Evolutionary conservation across 306 rosid species (phyloP).

Genomic region (Dryas octopetala): DNA sequence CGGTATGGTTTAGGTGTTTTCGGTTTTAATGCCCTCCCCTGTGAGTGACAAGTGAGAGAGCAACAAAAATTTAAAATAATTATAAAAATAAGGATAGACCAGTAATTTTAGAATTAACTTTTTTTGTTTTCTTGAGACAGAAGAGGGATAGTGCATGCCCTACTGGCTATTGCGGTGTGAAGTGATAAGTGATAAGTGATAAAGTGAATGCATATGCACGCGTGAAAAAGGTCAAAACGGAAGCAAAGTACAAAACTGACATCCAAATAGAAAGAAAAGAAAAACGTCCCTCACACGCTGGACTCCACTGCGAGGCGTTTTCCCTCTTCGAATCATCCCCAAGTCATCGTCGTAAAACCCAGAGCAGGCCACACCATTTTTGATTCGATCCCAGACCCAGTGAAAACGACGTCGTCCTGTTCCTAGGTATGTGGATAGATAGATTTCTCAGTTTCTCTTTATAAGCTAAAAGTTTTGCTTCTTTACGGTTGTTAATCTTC

Average conservation of each 20-base stretch:
- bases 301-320: neutral
- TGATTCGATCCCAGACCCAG: slow-evolving; percentile 4
- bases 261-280: slow-evolving; percentile 3
- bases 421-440: neutral
- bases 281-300: neutral
- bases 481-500: neutral
- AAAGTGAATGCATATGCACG: neutral
- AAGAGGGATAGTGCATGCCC: no score
- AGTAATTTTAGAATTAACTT: no score
- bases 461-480: slow-evolving; percentile 6
- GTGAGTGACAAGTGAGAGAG: no score
- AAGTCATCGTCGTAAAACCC: neutral
- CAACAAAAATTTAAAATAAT: no score
- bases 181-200: no score
- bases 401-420: neutral
- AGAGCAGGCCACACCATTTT: slow-evolving; percentile 5
- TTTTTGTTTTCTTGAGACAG: no score
- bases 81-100: no score
- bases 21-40: no score
- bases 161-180: no score
- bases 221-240: neutral
- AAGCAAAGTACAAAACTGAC: neutral
- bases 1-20: no score
- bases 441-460: neutral
- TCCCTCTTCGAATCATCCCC: neutral